phyloP scores from a whole-genome alignment of 2,329 filamentous ascomycete species.

The Pyrenochaeta sp. region DNA sequence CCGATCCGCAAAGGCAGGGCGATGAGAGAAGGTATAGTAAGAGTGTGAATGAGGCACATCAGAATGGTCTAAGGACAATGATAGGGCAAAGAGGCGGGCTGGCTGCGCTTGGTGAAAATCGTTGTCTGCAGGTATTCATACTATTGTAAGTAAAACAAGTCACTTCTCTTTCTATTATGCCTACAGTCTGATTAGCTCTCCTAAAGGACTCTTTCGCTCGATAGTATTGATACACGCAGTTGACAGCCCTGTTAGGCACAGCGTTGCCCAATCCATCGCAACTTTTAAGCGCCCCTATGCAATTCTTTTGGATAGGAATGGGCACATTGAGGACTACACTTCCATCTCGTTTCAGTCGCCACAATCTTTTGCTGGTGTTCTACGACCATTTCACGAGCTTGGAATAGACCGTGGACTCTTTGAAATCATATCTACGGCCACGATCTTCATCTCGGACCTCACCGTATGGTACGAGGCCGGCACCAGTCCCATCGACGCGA shows the following conservation, averaged over 20 bases:
- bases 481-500: conserved; percentile 25
- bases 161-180: neutral
- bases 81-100: conserved; percentile 46
- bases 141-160: conserved; percentile 37
- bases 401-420: conserved; percentile 25
- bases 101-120: conserved; percentile 32
- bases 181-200: neutral
- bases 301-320: conserved; percentile 24
- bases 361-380: conserved; percentile 16
- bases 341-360: conserved; percentile 20
- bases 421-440: conserved; percentile 26
- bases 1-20: conserved; percentile 18
- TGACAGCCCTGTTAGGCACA: conserved; percentile 37
- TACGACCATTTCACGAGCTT: conserved; percentile 31
- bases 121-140: conserved; percentile 42
- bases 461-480: conserved; percentile 27
- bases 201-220: no score
- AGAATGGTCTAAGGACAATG: conserved; percentile 43
- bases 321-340: conserved; percentile 33
- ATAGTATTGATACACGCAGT: neutral
- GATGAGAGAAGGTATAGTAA: conserved; percentile 29
- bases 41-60: conserved; percentile 32
- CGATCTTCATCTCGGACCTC: conserved; percentile 32
- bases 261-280: conserved; percentile 39
- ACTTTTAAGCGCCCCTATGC: conserved; percentile 43